Conservation (phyloP, 1,284 basidiomycete species). For the Grifola frondosa region DNA sequence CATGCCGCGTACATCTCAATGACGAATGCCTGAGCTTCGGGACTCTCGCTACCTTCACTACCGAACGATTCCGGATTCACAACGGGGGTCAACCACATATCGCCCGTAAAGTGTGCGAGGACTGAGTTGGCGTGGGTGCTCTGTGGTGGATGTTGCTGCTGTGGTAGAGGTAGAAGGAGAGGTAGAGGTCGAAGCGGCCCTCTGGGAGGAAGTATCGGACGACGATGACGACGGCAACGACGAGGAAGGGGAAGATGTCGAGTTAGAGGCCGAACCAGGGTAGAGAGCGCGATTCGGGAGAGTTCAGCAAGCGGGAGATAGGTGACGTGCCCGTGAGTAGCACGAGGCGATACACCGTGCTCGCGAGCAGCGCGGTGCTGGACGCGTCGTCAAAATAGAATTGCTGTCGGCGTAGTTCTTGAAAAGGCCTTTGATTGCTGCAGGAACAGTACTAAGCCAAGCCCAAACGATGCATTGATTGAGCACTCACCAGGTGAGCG, state of each 20-base stretch:
- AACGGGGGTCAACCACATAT: slow-evolving; percentile 54
- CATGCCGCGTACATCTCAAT: slow-evolving; percentile 53
- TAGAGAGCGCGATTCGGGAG: slow-evolving; percentile 50
- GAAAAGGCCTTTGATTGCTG: slow-evolving; percentile 60
- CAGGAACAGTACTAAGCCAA: background rate
- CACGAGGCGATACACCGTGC: slow-evolving; percentile 72
- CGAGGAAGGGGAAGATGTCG: slow-evolving; percentile 6
- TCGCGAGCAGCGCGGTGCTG: slow-evolving; percentile 74
- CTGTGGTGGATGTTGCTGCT: slow-evolving; percentile 12
- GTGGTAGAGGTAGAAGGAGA: slow-evolving; percentile 8
- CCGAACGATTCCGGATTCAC: slow-evolving; percentile 49
- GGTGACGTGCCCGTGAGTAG: slow-evolving; percentile 47
- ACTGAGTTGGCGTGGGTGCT: slow-evolving; percentile 8
- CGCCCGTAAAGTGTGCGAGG: slow-evolving; percentile 49
- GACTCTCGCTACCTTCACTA: slow-evolving; percentile 38
- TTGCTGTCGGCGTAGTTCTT: slow-evolving; percentile 73
- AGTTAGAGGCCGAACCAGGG: slow-evolving; percentile 17
- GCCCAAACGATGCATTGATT: background rate
- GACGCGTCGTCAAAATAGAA: slow-evolving; percentile 73
- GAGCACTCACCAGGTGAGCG: slow-evolving; percentile 41
- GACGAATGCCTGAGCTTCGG: slow-evolving; percentile 59
- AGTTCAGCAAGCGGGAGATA: slow-evolving; percentile 59
- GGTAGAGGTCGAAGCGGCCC: slow-evolving; percentile 2
- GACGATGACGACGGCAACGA: slow-evolving; percentile 12
- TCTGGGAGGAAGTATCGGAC: slow-evolving; percentile 2